Conservation (phyloP, 139 green algal genomes). For the Asterochloris erici region DNA sequence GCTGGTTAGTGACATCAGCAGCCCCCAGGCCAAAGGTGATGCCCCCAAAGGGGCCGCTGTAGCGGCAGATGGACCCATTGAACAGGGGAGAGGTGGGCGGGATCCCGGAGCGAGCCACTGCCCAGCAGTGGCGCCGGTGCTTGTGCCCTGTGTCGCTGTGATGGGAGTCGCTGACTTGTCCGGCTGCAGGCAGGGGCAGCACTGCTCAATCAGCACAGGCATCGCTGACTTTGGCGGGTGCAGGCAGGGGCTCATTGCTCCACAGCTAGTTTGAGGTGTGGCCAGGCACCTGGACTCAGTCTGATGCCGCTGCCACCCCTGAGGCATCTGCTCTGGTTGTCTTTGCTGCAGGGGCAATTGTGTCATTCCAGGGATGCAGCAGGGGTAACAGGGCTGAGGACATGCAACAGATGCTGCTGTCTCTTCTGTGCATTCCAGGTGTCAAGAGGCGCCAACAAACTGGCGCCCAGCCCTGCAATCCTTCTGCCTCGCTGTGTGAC, state of each 20-base stretch:
- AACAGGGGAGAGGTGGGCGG: constrained; percentile 73
- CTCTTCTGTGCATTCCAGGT: too few species aligned
- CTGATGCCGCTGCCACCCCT: neutral
- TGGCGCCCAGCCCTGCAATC: too few species aligned
- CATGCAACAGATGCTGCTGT: too few species aligned
- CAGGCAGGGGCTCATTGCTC: neutral
- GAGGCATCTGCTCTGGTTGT: neutral
- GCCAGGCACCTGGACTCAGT: neutral
- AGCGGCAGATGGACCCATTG: constrained; percentile 75
- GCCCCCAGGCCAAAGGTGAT: neutral
- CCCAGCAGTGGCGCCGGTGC: constrained; percentile 25
- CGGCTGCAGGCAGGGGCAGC: neutral
- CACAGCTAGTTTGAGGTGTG: neutral
- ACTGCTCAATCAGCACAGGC: neutral
- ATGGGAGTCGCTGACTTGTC: constrained; percentile 5
- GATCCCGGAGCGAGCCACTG: constrained; percentile 66
- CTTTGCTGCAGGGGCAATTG: too few species aligned
- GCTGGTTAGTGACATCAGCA: neutral
- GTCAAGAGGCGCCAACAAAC: too few species aligned
- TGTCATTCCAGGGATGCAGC: too few species aligned
- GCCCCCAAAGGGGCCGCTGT: neutral
- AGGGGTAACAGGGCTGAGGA: too few species aligned
- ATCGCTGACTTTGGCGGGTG: neutral
- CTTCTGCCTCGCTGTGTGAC: too few species aligned
- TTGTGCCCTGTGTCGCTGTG: constrained; percentile 16